These are phyloP conservation scores for Megacollybia marginata DNA, from an alignment of 768 basidiomycete species.

Conservation along the genomic window DNA sequence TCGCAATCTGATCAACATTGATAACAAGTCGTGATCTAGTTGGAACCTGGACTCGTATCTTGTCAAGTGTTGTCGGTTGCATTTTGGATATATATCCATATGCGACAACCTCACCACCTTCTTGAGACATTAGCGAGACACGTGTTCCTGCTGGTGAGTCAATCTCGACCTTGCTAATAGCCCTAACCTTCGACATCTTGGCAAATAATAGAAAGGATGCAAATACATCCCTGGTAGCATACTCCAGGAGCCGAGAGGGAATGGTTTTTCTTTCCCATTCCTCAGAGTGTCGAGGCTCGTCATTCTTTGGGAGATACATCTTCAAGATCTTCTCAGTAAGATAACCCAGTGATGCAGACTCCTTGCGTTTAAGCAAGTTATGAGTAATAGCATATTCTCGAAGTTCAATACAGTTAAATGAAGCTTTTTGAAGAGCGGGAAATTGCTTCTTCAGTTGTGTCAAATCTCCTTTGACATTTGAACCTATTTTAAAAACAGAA, in stretches of 20 bases:
- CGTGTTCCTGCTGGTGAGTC: not conserved
- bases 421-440: not conserved
- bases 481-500: constrained; percentile 8
- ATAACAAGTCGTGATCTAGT: not conserved
- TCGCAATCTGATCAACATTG: not conserved
- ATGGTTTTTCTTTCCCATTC: constrained; percentile 12
- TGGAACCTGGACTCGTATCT: not conserved
- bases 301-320: constrained; percentile 6
- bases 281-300: constrained; percentile 2
- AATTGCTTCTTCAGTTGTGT: constrained; percentile 11
- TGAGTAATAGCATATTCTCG: constrained; percentile 6
- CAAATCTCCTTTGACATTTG: constrained; percentile 8
- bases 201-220: constrained; percentile 6
- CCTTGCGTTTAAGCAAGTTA: constrained; percentile 3
- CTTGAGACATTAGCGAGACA: not conserved
- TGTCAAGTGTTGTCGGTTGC: not conserved
- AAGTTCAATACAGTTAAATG: constrained; percentile 9
- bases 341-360: constrained; percentile 1
- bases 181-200: not conserved
- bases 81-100: not conserved
- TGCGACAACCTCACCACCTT: not conserved
- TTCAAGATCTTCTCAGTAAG: constrained; percentile 5
- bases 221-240: constrained; percentile 8
- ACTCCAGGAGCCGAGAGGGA: constrained; percentile 1
- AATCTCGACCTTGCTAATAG: not conserved